Evolutionary conservation across 345 rosid genomes (phyloP).

Genomic region (Cochlearia excelsa): DNA sequence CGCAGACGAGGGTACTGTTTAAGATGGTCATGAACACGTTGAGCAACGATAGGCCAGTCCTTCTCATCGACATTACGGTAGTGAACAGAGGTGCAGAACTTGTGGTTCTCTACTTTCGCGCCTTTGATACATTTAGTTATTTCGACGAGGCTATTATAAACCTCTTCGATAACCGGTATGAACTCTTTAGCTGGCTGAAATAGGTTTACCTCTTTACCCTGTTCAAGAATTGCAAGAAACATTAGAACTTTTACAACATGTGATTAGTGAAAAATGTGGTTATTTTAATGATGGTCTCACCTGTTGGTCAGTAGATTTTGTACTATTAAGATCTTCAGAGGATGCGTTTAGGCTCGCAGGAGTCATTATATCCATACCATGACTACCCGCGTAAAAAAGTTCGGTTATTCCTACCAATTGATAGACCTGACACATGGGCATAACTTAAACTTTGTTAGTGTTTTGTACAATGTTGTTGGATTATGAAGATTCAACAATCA

Average conservation of each 20-base stretch:
- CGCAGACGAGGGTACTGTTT: conserved; percentile 75
- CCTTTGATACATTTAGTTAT: conserved; percentile 68
- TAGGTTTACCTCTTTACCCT: conserved; percentile 85
- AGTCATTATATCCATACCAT: conserved; percentile 96
- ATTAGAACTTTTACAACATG: too few relatives aligned
- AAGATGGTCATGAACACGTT: conserved; percentile 73
- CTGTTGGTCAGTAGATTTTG: conserved; percentile 64
- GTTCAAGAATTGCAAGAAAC: not conserved
- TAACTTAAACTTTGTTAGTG: too few relatives aligned
- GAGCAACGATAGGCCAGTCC: conserved; percentile 79
- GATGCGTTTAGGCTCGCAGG: conserved; percentile 46
- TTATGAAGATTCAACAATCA: too few relatives aligned
- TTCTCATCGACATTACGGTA: conserved; percentile 95
- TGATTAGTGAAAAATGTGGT: not conserved
- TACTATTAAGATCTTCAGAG: conserved; percentile 45
- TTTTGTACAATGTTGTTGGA: too few relatives aligned
- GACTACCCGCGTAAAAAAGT: conserved; percentile 97
- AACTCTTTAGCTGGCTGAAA: conserved; percentile 98
- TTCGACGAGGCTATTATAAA: conserved; percentile 79
- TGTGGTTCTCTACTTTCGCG: conserved; percentile 87
- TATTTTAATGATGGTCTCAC: conserved; percentile 35
- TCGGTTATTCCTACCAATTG: conserved; percentile 88
- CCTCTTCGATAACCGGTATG: conserved; percentile 81
- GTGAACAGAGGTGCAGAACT: conserved; percentile 93
- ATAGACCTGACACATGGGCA: conserved; percentile 52